Base-by-base conservation (phyloP, 495 filamentous ascomycete genomes). In the Talaromyces thailandensis region DNA sequence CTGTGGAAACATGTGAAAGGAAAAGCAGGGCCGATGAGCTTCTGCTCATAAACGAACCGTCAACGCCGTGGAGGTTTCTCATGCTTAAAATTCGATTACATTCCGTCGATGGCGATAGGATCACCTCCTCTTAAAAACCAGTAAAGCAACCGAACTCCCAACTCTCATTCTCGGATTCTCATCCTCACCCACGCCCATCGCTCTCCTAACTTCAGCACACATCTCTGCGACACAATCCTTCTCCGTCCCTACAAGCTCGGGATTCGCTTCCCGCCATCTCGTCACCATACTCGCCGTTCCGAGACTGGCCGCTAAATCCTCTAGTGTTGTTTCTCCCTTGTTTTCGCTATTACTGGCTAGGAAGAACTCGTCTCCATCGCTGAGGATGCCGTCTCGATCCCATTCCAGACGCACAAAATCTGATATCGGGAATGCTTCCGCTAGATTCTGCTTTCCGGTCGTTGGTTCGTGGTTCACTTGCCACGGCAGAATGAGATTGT, bases 401-500 rank as follows among this genome's bases (percentile, higher is more conserved):
- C 79, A 82, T 16, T 76, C 74, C 50, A 65, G 64, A 12, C 79
- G 70, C 6, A 70, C 43, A 56, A 80, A 83, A 2, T 64, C 62
- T 0, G 35, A 63, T 60, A 75, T 43, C 0, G 75, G 71, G 60
- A 86, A 84, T 2, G 63, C 71, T 6, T 32, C 29, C 0, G 75
- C 67, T 12, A 8, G n/a, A 14, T 24, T 51, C n/a, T 14, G 14
- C 48, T 12, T 21, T 1, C 70, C 66, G 1, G 64, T 48, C 3
- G 12, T 40, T 16, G 35, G 14, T 40, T 5, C 2, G 12, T 4
- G 12, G 6, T 63, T 37, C 4, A 75, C n/a, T 7, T 68, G 68
- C 82, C 81, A 85, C 1, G 82, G 82, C 9, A 85, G 70, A 21
- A 66, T 62, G 1, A 84, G 71, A 37, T 77, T 66, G 0, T 67